Evolutionary conservation across 208 protist genomes (phyloP), one percentile per base, ranked within the genome.

Genomic region (Crithidia mellificae): DNA sequence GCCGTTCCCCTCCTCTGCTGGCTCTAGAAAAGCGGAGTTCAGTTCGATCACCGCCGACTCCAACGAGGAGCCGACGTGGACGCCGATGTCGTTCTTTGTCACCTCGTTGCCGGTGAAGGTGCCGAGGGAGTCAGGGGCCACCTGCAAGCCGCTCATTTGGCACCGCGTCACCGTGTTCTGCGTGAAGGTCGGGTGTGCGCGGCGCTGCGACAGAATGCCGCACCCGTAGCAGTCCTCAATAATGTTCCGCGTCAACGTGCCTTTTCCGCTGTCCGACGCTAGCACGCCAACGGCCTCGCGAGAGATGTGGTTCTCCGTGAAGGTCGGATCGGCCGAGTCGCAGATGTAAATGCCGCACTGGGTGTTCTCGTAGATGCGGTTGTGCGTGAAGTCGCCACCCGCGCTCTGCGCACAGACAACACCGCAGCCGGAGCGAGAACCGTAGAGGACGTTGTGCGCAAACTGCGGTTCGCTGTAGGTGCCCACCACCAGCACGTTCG

Each of bases 221-320:
- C 69, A 78, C 50, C 80, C 81, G 58, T 83, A 81, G 72, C 84
- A 85, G n/a, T 63, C 53, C n/a, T 84, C 52, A 34, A 96, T 74
- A 3, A 63, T 32, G 67, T 92, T 96, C 15, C 75, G n/a, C n/a
- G 46, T 58, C 53, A 96, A 79, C 0, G 41, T 59, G 2, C 91
- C 91, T 24, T 71, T 77, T 46, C 88, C 88, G n/a, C 59, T 15
- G 52, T 88, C 63, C 6, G 84, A 90, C 9, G 94, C 61, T 30
- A 96, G 68, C 36, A 92, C 69, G 39, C 88, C 91, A 25, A 90
- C 72, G 8, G 79, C 68, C 74, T 94, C 87, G 58, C 76, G 74
- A 0, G 64, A 64, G 43, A 96, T 81, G 11, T 17, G 38, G 72
- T 94, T 94, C 19, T 80, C 61, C 1, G 24, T 30, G 24, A 93